These are phyloP conservation scores for Cladosporium sp. DNA, from an alignment of 2,329 filamentous ascomycete species.

Conservation along the genomic window DNA sequence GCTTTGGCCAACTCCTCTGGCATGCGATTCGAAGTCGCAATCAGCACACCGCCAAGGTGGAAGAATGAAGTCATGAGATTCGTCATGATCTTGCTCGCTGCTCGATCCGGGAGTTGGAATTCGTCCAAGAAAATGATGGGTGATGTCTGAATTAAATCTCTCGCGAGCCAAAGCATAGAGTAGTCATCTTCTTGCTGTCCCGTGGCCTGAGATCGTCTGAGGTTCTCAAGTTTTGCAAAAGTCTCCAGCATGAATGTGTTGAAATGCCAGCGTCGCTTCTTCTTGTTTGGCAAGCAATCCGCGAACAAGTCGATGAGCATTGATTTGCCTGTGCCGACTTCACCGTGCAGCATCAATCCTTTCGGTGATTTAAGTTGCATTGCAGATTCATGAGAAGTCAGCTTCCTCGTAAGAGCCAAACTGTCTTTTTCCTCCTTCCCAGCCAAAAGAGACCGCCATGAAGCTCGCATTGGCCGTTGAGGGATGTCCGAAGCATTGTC, in stretches of 20 bases:
- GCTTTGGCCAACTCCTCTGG: constrained; percentile 79
- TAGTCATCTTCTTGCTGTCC: constrained; percentile 55
- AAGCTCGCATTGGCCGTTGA: constrained; percentile 44
- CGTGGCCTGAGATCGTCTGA: constrained; percentile 50
- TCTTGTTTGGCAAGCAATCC: constrained; percentile 70
- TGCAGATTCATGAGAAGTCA: constrained; percentile 71
- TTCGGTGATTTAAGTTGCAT: constrained; percentile 69
- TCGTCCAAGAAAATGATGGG: constrained; percentile 81
- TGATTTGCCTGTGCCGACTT: constrained; percentile 80
- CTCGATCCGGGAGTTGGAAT: constrained; percentile 79
- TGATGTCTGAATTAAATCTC: constrained; percentile 72
- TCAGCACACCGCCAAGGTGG: constrained; percentile 75
- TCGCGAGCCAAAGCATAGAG: constrained; percentile 72
- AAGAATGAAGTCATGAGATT: constrained; percentile 80
- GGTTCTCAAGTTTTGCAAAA: constrained; percentile 69
- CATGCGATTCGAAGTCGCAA: constrained; percentile 81
- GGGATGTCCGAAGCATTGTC: constrained; percentile 5
- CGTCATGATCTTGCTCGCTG: constrained; percentile 75
- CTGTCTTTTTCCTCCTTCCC: constrained; percentile 55
- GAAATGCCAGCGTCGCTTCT: constrained; percentile 79
- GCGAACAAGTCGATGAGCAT: constrained; percentile 86
- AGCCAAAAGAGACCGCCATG: constrained; percentile 49
- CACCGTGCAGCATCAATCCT: constrained; percentile 76
- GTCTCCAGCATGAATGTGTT: constrained; percentile 84
- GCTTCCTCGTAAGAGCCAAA: constrained; percentile 66